phyloP scores from a whole-genome alignment of 192 early-diverging fungal species.

The Coemansia sp. region DNA sequence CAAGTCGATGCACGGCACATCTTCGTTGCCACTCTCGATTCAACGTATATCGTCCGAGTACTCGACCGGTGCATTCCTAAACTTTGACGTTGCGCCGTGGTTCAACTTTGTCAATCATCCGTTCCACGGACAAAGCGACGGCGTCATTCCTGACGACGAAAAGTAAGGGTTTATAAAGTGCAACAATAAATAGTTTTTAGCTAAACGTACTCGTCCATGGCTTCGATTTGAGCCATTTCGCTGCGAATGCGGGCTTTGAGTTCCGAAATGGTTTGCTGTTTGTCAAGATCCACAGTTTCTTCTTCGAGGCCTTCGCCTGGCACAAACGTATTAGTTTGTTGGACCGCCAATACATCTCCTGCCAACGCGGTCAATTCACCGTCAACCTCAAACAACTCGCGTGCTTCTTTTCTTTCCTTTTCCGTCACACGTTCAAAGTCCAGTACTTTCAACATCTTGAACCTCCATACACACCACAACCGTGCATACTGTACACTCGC shows the following conservation, averaged over 20 bases:
- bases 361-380: slow-evolving; percentile 67
- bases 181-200: background rate
- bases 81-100: slow-evolving; percentile 68
- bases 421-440: slow-evolving; percentile 82
- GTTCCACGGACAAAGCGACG: slow-evolving; percentile 63
- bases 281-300: slow-evolving; percentile 1
- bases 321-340: slow-evolving; percentile 74
- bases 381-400: slow-evolving; percentile 68
- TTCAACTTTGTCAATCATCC: slow-evolving; percentile 81
- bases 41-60: slow-evolving; percentile 64
- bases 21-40: slow-evolving; percentile 56
- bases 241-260: slow-evolving; percentile 49
- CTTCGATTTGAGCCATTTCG: slow-evolving; percentile 47
- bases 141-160: slow-evolving; percentile 46
- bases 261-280: slow-evolving; percentile 36
- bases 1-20: slow-evolving; percentile 66
- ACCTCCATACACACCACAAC: slow-evolving; percentile 77
- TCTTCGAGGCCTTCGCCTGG: slow-evolving; percentile 68
- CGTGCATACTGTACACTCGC: slow-evolving; percentile 79
- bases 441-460: slow-evolving; percentile 69
- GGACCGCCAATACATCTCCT: slow-evolving; percentile 63
- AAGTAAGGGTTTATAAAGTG: slow-evolving; percentile 10
- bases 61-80: slow-evolving; percentile 66
- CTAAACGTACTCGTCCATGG: slow-evolving; percentile 49
- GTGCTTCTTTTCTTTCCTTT: slow-evolving; percentile 77